phyloP scores from a whole-genome alignment of 345 rosid species.

The Populus tremula region DNA sequence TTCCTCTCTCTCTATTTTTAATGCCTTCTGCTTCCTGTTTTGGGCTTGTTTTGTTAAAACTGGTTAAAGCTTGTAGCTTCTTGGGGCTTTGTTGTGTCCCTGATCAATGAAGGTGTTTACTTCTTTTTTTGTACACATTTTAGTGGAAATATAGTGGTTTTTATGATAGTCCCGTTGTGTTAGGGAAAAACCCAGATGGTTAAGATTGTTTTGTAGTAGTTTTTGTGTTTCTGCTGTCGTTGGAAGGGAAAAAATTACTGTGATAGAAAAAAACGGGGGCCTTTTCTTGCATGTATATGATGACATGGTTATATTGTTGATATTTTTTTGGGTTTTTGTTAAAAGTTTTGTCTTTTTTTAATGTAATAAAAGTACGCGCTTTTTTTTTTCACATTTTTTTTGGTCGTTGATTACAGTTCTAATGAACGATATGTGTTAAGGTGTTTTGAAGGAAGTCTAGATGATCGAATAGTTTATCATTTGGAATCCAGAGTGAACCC shows the following conservation, averaged over 20 bases:
- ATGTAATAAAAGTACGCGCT: too few relatives aligned
- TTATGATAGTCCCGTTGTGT: background rate
- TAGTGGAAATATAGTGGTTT: background rate
- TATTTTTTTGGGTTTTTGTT: too few relatives aligned
- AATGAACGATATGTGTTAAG: too few relatives aligned
- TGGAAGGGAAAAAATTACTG: background rate
- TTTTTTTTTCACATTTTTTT: too few relatives aligned
- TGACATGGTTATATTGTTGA: background rate
- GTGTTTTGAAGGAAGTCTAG: too few relatives aligned
- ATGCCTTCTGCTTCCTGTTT: background rate
- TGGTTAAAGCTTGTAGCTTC: background rate
- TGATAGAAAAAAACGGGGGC: background rate
- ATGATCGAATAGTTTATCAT: too few relatives aligned
- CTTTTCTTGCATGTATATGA: background rate
- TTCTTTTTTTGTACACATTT: background rate
- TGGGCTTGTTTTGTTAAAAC: background rate
- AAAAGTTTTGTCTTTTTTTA: too few relatives aligned
- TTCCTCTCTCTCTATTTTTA: background rate
- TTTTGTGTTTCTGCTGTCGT: too few relatives aligned
- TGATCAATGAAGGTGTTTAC: background rate
- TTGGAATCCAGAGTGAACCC: too few relatives aligned
- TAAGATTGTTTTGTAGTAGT: background rate
- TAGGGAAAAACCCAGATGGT: background rate
- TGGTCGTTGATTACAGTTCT: too few relatives aligned
- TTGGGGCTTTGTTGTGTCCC: background rate